Evolutionary conservation across 1,284 basidiomycete genomes (phyloP), one percentile per base, ranked within the genome.

Genomic region (Trametes versicolor): DNA sequence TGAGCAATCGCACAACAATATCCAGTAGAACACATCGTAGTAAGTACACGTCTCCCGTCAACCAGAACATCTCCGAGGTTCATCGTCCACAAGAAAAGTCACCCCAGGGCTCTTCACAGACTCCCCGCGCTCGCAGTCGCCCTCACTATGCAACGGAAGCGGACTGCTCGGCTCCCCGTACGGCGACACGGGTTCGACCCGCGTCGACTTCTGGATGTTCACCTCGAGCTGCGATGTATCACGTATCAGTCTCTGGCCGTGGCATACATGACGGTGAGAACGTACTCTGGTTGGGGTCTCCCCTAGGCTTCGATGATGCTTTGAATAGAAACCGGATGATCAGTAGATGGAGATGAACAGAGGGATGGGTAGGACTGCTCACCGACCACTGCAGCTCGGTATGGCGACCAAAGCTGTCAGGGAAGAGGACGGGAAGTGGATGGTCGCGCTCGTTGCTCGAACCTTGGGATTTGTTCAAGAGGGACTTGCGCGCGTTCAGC

Each of bases 401-500:
- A n/a, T 65, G 51, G 32, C 58, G 62, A 21, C 52, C 71, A 41
- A 72, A 58, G 27, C 71, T 69, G 36, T 72, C 71, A 8, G 75
- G 78, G 48, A 78, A 69, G n/a, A 76, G 69, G 1, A 72, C 70
- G 37, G 76, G 77, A 21, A 79, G 68, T 7, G 79, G 70, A 58
- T 71, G 69, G 12, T 69, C 65, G 36, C 73, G n/a, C 62, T 73
- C 55, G 27, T 45, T 58, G 71, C 74, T 68, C 37, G 74, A 74
- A 19, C 64, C 61, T 25, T 71, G 63, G n/a, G 74, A 71, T 37
- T 71, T 70, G 61, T 72, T 70, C n/a, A 71, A 68, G 19, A 77
- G 67, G 1, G 70, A 65, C 53, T 72, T 71, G 43, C 76, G 72
- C 34, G 75, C 71, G 64, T 77, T 78, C 25, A 78, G 71, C 43